A percentile compares a stretch with the other conserved stretches of the same genome.
Evolutionary conservation across 164 flowering plant species (phyloP).

Genomic region (Magnolia kwangsiensis): DNA sequence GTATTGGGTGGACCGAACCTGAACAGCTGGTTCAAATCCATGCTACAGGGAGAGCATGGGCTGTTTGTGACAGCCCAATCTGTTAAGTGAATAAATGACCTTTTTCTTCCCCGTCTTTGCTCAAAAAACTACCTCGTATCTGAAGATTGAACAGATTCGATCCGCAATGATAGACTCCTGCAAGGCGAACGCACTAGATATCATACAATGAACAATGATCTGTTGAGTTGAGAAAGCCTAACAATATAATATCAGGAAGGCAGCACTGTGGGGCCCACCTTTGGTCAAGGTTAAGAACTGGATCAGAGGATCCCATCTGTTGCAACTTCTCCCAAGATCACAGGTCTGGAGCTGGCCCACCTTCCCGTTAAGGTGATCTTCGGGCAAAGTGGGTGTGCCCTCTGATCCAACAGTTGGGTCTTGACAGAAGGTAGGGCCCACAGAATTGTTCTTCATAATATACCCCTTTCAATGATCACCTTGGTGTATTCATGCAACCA

Average conservation of each 20-base stretch:
- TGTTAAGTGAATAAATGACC: neutral
- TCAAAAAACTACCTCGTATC: neutral
- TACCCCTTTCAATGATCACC: too few species aligned
- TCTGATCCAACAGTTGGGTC: too few species aligned
- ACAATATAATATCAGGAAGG: neutral
- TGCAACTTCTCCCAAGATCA: neutral
- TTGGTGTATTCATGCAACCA: too few species aligned
- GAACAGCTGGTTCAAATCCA: constrained; percentile 51
- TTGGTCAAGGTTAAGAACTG: neutral
- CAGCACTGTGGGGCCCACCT: neutral
- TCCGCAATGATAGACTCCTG: neutral
- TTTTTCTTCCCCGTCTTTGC: neutral
- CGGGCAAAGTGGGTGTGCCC: too few species aligned
- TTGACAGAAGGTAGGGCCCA: too few species aligned
- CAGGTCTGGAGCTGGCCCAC: neutral
- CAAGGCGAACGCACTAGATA: neutral
- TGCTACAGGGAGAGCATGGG: constrained; percentile 23
- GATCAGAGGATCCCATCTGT: neutral
- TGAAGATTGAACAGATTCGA: neutral
- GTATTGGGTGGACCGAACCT: constrained; percentile 35
- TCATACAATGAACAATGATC: neutral
- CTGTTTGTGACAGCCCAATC: neutral
- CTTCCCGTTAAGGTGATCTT: neutral
- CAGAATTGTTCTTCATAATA: too few species aligned
- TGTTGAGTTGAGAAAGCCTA: neutral